Evolutionary conservation across 345 rosid species (phyloP).

Genomic region (Aegle marmelos): DNA sequence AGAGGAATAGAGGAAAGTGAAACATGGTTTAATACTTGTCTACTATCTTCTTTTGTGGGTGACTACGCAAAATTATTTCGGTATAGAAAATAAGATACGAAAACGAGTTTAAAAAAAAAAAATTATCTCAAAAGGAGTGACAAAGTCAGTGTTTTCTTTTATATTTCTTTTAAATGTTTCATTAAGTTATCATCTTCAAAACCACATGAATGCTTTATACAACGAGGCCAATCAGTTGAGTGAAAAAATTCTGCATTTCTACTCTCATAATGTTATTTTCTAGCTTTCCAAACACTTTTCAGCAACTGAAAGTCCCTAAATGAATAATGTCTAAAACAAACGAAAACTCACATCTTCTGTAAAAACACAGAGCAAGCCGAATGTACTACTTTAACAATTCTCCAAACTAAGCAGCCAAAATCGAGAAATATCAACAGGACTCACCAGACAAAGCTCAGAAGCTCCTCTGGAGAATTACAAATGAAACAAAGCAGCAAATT

Average conservation of each 20-base stretch:
- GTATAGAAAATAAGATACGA: neutral
- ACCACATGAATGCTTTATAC: neutral
- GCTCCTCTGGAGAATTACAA: constrained; percentile 17
- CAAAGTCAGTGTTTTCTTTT: neutral
- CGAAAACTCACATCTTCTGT: neutral
- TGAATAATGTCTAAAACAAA: neutral
- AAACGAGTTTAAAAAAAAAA: neutral
- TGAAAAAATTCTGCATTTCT: neutral
- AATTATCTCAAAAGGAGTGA: neutral
- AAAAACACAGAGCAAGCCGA: neutral
- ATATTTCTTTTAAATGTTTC: neutral
- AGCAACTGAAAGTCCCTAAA: neutral
- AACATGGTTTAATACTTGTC: neutral
- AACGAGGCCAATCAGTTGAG: neutral
- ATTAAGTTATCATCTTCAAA: neutral
- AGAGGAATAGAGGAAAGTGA: no score
- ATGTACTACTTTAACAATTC: neutral
- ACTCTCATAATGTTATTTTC: neutral
- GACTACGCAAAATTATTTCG: neutral
- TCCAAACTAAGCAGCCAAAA: constrained; percentile 6
- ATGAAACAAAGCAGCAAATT: constrained; percentile 16
- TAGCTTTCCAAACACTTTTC: constrained; percentile 2
- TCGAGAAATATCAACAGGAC: constrained; percentile 18
- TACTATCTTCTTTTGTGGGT: neutral
- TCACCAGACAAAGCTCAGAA: constrained; percentile 33